A percentile compares a stretch with the other conserved stretches of the same genome.
These are phyloP conservation scores for Mortierella sp. DNA, from an alignment of 371 early-diverging fungal species.

Conservation along the genomic window DNA sequence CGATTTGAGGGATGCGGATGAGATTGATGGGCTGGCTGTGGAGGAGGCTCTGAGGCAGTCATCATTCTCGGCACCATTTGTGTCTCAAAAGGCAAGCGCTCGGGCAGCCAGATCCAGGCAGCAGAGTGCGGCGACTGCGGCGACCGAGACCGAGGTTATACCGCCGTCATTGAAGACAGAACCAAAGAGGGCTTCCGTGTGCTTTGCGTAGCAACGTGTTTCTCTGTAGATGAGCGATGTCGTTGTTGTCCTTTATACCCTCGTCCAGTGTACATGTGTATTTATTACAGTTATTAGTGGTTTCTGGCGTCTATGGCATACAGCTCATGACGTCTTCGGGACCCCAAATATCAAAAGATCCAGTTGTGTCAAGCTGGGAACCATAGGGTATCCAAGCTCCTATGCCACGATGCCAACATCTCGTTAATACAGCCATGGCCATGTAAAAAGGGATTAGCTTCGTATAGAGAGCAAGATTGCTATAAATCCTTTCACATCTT, in stretches of 20 bases:
- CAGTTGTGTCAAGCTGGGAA: slow-evolving; percentile 34
- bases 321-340: slow-evolving; percentile 1
- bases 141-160: not conserved
- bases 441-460: no score
- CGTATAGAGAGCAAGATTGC: not conserved
- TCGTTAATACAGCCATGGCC: no score
- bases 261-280: no score
- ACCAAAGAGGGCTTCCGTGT: not conserved
- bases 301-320: no score
- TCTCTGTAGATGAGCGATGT: no score
- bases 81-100: slow-evolving; percentile 10
- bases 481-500: not conserved
- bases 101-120: slow-evolving; percentile 6
- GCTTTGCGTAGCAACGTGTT: not conserved
- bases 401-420: no score
- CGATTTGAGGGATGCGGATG: slow-evolving; percentile 46
- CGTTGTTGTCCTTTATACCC: no score
- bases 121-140: not conserved
- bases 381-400: slow-evolving; percentile 41
- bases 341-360: slow-evolving; percentile 47
- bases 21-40: slow-evolving; percentile 37
- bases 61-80: slow-evolving; percentile 34
- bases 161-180: slow-evolving; percentile 4
- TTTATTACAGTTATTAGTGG: no score
- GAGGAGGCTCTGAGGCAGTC: slow-evolving; percentile 29